Conservation (phyloP, 495 filamentous ascomycete species). For the Aspergillus campestris region DNA sequence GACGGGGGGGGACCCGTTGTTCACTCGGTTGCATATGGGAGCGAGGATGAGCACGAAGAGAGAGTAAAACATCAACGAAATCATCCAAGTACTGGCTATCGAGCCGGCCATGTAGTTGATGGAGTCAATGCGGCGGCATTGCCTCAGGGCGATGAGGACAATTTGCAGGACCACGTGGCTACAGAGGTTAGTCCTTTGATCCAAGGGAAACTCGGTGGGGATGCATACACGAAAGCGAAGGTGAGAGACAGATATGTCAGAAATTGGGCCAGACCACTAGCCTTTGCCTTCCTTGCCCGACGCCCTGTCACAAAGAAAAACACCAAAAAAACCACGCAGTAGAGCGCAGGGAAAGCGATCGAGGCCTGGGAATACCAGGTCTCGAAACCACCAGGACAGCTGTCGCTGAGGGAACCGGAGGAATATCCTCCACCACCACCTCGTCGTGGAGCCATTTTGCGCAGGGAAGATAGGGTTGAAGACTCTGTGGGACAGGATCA, state of each 20-base stretch:
- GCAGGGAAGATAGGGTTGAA: not conserved
- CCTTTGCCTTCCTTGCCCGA: too few species aligned
- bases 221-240: constrained; percentile 7
- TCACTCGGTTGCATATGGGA: constrained; percentile 10
- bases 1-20: not conserved
- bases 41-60: constrained; percentile 9
- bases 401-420: not conserved
- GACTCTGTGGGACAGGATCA: not conserved
- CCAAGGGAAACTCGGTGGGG: not conserved
- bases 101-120: not conserved
- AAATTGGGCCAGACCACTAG: too few species aligned
- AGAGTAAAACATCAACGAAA: not conserved
- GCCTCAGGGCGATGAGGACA: constrained; percentile 1
- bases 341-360: constrained; percentile 11
- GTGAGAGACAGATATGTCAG: constrained; percentile 1
- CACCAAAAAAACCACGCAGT: constrained; percentile 6
- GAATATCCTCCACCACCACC: not conserved
- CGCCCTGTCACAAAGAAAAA: not conserved
- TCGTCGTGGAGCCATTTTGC: constrained; percentile 1
- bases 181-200: not conserved
- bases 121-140: constrained; percentile 11
- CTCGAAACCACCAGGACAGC: constrained; percentile 1
- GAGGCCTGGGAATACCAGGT: not conserved
- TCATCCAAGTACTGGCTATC: constrained; percentile 5
- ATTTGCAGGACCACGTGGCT: constrained; percentile 6